phyloP scores from a whole-genome alignment of 2,329 filamentous ascomycete genomes.

The Phoma sp. region DNA sequence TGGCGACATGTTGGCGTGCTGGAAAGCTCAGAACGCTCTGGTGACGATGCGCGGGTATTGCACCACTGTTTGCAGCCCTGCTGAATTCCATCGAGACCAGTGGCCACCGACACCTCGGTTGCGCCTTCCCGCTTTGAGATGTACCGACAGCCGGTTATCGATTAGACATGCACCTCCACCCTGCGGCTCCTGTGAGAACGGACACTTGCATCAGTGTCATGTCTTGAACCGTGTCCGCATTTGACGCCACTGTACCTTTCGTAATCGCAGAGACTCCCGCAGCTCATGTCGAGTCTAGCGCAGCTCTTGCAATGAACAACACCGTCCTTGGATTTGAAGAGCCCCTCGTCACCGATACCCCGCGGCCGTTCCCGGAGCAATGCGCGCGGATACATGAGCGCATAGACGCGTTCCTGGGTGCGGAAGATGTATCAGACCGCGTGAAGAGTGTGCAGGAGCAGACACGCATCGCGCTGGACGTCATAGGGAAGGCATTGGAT shows the following conservation, averaged over 20 bases:
- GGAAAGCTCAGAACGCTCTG: neutral
- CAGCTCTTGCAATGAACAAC: constrained; percentile 47
- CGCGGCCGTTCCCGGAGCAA: constrained; percentile 57
- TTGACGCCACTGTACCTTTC: constrained; percentile 26
- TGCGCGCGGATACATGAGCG: constrained; percentile 63
- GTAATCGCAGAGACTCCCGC: constrained; percentile 25
- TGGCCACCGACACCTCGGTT: constrained; percentile 17
- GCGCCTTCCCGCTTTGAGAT: constrained; percentile 24
- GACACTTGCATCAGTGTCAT: constrained; percentile 31
- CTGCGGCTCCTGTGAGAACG: constrained; percentile 23
- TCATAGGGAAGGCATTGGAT: constrained; percentile 77
- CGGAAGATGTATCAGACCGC: constrained; percentile 63
- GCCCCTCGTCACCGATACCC: constrained; percentile 49
- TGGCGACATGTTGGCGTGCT: constrained; percentile 11
- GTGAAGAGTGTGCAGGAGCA: constrained; percentile 75
- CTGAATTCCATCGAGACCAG: constrained; percentile 5
- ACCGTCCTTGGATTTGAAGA: constrained; percentile 35
- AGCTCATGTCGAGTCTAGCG: constrained; percentile 45
- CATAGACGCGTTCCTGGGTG: constrained; percentile 71
- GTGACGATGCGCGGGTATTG: neutral
- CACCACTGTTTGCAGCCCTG: constrained; percentile 1
- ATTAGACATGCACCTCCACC: constrained; percentile 25
- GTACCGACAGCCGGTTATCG: constrained; percentile 22
- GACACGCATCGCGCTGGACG: constrained; percentile 72
- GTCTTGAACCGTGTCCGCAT: constrained; percentile 29